Percentiles rank a stretch among this genome's conserved stretches.
phyloP scores from a whole-genome alignment of 139 green algal species.

The Coelastrella sp. region DNA sequence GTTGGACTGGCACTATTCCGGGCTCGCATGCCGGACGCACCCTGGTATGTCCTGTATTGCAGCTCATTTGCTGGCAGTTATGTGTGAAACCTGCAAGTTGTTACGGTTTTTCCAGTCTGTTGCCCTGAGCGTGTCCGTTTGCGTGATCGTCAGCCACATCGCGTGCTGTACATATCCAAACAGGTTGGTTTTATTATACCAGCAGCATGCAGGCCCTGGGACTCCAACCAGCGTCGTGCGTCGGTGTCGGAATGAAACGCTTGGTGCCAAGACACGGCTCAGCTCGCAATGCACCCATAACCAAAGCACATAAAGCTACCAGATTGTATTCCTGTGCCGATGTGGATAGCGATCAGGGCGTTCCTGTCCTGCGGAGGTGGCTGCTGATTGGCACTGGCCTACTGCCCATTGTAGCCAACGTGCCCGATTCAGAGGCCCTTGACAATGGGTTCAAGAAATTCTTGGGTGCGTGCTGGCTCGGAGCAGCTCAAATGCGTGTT shows the following conservation, averaged over 20 bases:
- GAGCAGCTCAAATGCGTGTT: too few relatives aligned
- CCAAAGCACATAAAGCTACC: not conserved
- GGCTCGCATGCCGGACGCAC: too few relatives aligned
- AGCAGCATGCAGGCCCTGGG: not conserved
- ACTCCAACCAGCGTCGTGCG: not conserved
- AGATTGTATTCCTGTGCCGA: not conserved
- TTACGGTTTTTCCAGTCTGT: not conserved
- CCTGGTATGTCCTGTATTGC: too few relatives aligned
- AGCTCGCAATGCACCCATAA: not conserved
- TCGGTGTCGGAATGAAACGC: not conserved
- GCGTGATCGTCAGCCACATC: too few relatives aligned
- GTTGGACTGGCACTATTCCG: too few relatives aligned
- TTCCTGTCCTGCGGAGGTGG: not conserved
- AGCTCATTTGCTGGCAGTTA: too few relatives aligned
- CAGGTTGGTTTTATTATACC: not conserved
- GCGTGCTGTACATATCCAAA: too few relatives aligned
- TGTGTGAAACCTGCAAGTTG: not conserved
- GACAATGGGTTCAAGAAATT: constrained; percentile 21
- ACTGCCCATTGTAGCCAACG: not conserved
- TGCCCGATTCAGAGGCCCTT: not conserved
- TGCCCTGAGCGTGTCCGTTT: too few relatives aligned
- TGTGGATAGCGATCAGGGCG: not conserved
- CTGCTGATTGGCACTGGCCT: not conserved
- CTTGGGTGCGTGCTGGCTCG: constrained; percentile 1
- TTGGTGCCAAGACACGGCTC: not conserved